A percentile compares a stretch with the other conserved stretches of the same genome.
These are phyloP conservation scores for Blastobotrys muscicola DNA, from an alignment of 805 yeast genomes.

Conservation along the genomic window DNA sequence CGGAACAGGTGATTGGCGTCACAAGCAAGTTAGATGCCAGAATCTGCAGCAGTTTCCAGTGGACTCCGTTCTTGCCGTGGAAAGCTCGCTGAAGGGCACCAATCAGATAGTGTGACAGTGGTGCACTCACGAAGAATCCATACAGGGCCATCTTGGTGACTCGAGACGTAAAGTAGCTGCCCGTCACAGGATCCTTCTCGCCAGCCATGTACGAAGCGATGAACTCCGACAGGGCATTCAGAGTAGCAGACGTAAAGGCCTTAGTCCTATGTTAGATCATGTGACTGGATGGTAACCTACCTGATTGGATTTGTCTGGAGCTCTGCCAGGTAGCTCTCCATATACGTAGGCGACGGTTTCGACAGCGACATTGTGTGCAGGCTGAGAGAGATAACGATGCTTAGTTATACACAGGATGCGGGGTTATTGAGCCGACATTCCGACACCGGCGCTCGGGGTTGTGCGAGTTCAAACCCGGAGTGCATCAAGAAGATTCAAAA, in stretches of 20 bases:
- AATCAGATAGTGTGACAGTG: slow-evolving; percentile 29
- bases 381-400: no score
- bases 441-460: no score
- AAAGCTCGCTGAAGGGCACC: slow-evolving; percentile 28
- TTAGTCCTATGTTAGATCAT: slow-evolving; percentile 22
- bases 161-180: slow-evolving; percentile 26
- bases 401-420: no score
- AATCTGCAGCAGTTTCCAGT: slow-evolving; percentile 28
- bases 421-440: no score
- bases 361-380: slow-evolving; percentile 3
- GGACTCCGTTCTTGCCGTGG: slow-evolving; percentile 21
- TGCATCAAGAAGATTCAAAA: no score
- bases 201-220: slow-evolving; percentile 29
- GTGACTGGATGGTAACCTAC: slow-evolving; percentile 3
- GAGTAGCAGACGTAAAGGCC: slow-evolving; percentile 27
- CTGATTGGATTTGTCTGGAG: slow-evolving; percentile 12
- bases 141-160: slow-evolving; percentile 31
- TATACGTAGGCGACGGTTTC: slow-evolving; percentile 1
- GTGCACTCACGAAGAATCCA: slow-evolving; percentile 30
- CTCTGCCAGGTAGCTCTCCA: slow-evolving; percentile 6
- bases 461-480: no score
- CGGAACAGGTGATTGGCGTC: slow-evolving; percentile 26
- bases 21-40: slow-evolving; percentile 26
- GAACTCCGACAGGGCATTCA: slow-evolving; percentile 28
- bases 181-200: slow-evolving; percentile 28